These are phyloP conservation scores for Kwoniella pini DNA, from an alignment of 768 basidiomycete species.

Conservation along the genomic window DNA sequence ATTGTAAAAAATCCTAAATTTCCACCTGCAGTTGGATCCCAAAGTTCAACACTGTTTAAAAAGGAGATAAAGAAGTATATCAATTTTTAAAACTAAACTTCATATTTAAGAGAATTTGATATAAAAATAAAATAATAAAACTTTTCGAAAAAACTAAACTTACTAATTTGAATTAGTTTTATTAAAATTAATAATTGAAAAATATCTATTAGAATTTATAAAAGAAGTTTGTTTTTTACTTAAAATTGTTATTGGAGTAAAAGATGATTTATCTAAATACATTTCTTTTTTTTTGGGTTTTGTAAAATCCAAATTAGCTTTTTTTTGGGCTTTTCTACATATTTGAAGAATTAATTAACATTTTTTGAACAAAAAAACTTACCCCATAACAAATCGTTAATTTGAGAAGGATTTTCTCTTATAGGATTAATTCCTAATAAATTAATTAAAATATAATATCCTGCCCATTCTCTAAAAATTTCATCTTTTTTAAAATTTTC, in stretches of 20 bases:
- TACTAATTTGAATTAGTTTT: neutral
- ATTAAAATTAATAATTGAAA: neutral
- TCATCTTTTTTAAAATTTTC: neutral
- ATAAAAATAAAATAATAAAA: too few species aligned
- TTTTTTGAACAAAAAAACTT: neutral
- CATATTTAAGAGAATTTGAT: too few species aligned
- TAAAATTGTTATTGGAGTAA: neutral
- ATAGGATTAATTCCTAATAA: neutral
- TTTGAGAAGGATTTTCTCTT: neutral
- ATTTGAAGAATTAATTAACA: neutral
- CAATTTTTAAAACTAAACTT: too few species aligned
- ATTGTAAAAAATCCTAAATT: neutral
- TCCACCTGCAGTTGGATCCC: neutral
- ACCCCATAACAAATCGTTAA: slow-evolving; percentile 1
- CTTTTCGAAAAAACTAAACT: too few species aligned
- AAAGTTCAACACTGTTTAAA: slow-evolving; percentile 5
- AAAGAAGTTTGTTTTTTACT: neutral
- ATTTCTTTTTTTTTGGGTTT: neutral
- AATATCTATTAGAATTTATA: neutral
- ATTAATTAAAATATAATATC: neutral
- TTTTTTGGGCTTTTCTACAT: too few species aligned
- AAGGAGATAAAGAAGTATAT: too few species aligned
- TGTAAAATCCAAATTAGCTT: neutral
- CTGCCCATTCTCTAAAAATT: slow-evolving; percentile 4
- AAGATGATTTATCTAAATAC: neutral